These are phyloP conservation scores for Boletus semigastroideus DNA, from an alignment of 1,284 basidiomycete genomes.

Conservation along the genomic window DNA sequence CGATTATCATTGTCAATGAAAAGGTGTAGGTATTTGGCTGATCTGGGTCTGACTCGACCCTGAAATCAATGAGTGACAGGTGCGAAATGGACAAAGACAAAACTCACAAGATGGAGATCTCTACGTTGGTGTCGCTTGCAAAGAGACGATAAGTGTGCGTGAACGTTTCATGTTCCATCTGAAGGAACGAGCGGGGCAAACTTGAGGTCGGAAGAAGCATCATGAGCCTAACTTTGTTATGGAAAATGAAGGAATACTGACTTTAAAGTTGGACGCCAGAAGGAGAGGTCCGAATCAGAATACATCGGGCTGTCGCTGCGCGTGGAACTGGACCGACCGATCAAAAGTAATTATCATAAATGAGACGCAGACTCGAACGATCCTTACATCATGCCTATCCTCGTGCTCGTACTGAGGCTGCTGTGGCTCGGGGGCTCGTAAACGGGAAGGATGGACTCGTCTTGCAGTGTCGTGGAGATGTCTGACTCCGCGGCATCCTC, in stretches of 20 bases:
- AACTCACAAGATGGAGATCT: slow-evolving; percentile 32
- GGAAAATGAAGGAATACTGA: slow-evolving; percentile 8
- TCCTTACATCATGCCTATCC: slow-evolving; percentile 7
- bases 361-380: not conserved
- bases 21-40: slow-evolving; percentile 47
- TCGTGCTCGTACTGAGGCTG: not conserved
- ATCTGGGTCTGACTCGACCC: slow-evolving; percentile 50
- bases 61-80: slow-evolving; percentile 23
- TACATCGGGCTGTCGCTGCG: slow-evolving; percentile 7
- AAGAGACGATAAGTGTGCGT: slow-evolving; percentile 32
- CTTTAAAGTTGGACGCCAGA: slow-evolving; percentile 7
- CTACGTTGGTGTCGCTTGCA: slow-evolving; percentile 17
- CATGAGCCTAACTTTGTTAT: slow-evolving; percentile 10
- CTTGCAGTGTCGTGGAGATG: not conserved
- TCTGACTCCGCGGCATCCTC: slow-evolving; percentile 15
- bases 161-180: slow-evolving; percentile 25
- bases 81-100: not conserved
- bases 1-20: slow-evolving; percentile 49
- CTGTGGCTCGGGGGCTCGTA: slow-evolving; percentile 19
- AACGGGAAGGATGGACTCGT: slow-evolving; percentile 22
- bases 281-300: not conserved
- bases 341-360: slow-evolving; percentile 8
- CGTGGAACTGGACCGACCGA: not conserved
- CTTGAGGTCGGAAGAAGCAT: slow-evolving; percentile 6
- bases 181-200: slow-evolving; percentile 22